A percentile compares a stretch with the other conserved stretches of the same genome.
phyloP scores from a whole-genome alignment of 2,329 filamentous ascomycete species.

The Xylariaceae sp. region DNA sequence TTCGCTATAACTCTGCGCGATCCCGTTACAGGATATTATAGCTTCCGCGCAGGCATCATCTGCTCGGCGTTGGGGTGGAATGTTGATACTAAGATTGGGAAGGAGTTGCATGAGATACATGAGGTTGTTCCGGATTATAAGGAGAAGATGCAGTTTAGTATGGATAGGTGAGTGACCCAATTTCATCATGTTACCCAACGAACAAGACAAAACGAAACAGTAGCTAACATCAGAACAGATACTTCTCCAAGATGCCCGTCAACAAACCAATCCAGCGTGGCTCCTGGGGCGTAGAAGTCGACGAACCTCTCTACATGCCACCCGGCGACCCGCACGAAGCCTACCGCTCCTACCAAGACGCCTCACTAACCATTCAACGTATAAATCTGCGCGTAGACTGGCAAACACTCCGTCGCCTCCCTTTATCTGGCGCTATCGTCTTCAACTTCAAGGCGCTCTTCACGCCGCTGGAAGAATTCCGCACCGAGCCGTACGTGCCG shows the following conservation, averaged over 20 bases:
- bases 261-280: slow-evolving; percentile 76
- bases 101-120: slow-evolving; percentile 69
- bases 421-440: slow-evolving; percentile 68
- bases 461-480: slow-evolving; percentile 66
- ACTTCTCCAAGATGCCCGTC: slow-evolving; percentile 73
- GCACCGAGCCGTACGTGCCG: slow-evolving; percentile 70
- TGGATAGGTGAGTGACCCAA: slow-evolving; percentile 64
- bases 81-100: slow-evolving; percentile 67
- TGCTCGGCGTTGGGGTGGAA: slow-evolving; percentile 82
- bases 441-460: slow-evolving; percentile 91
- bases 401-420: slow-evolving; percentile 78
- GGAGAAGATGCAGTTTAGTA: slow-evolving; percentile 81
- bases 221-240: slow-evolving; percentile 43
- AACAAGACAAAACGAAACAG: too few relatives aligned
- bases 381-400: slow-evolving; percentile 76
- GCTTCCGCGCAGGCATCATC: slow-evolving; percentile 70
- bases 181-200: too few relatives aligned
- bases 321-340: slow-evolving; percentile 62
- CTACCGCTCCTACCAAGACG: slow-evolving; percentile 55
- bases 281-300: slow-evolving; percentile 78
- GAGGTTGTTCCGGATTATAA: slow-evolving; percentile 74
- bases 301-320: slow-evolving; percentile 70
- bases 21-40: slow-evolving; percentile 66
- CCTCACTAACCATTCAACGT: slow-evolving; percentile 52
- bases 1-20: slow-evolving; percentile 74